Evolutionary conservation across 306 rosid genomes (phyloP).

Genomic region (Alnus glutinosa): DNA sequence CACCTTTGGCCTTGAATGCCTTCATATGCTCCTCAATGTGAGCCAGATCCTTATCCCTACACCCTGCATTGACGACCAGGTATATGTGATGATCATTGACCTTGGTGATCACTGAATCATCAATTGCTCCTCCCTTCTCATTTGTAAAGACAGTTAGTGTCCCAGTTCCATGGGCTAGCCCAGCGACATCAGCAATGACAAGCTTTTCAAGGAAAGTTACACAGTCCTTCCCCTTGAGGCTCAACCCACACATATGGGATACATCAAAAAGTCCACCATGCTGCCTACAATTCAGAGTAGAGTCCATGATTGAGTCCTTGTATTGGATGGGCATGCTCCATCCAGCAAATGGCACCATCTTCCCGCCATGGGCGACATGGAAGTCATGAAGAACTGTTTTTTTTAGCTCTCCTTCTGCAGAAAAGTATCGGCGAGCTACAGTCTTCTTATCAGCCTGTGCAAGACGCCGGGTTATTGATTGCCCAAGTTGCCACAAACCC

Average conservation of each 20-base stretch:
- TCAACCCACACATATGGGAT: constrained; percentile 87
- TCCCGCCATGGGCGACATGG: constrained; percentile 85
- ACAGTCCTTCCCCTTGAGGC: constrained; percentile 85
- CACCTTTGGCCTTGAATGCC: constrained; percentile 96
- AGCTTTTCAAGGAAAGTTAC: constrained; percentile 76
- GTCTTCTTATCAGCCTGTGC: constrained; percentile 76
- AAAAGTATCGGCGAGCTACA: constrained; percentile 65
- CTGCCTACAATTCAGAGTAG: constrained; percentile 81
- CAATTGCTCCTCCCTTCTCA: constrained; percentile 93
- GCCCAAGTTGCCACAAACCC: constrained; percentile 79
- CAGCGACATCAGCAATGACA: constrained; percentile 89
- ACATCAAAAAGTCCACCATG: constrained; percentile 88
- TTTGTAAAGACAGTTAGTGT: constrained; percentile 86
- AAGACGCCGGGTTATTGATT: constrained; percentile 79
- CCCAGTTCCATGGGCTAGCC: constrained; percentile 77
- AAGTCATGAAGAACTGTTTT: constrained; percentile 82
- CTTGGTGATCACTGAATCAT: constrained; percentile 90
- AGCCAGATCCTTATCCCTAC: constrained; percentile 91
- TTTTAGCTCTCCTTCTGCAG: constrained; percentile 76
- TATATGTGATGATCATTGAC: constrained; percentile 77
- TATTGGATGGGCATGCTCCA: constrained; percentile 98
- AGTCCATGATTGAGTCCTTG: constrained; percentile 93
- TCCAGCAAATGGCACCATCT: constrained; percentile 98
- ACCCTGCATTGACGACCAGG: constrained; percentile 94
- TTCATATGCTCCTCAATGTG: constrained; percentile 94